These are phyloP conservation scores for Galerina marginata DNA, from an alignment of 768 basidiomycete species.

Conservation along the genomic window DNA sequence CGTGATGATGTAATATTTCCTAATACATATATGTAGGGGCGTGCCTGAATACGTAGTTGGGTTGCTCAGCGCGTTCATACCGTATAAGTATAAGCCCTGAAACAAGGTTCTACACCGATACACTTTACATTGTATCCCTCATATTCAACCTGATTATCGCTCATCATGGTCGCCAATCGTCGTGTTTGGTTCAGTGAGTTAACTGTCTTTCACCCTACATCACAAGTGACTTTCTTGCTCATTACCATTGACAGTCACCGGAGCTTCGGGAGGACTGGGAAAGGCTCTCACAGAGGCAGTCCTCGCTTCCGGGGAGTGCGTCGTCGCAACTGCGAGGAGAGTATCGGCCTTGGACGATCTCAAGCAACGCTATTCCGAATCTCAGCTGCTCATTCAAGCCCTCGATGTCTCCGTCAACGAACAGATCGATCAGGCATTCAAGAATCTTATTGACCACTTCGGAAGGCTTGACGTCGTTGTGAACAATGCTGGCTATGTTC, in stretches of 20 bases:
- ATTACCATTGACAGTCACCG: slow-evolving; percentile 36
- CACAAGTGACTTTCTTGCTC: no score
- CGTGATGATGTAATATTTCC: no score
- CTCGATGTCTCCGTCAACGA: slow-evolving; percentile 34
- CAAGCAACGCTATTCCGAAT: slow-evolving; percentile 11
- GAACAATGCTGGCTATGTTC: slow-evolving; percentile 47
- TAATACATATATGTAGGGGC: no score
- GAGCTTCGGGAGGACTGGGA: slow-evolving; percentile 38
- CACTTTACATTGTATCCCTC: no score
- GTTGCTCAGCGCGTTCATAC: no score
- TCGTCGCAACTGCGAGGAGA: slow-evolving; percentile 37
- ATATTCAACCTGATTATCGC: no score
- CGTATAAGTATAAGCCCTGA: no score
- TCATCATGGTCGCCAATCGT: no score
- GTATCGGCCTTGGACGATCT: slow-evolving; percentile 27
- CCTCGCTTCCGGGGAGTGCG: slow-evolving; percentile 33
- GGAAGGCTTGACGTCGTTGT: slow-evolving; percentile 50
- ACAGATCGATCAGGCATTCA: slow-evolving; percentile 41
- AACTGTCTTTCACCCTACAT: no score
- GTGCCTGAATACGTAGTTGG: no score
- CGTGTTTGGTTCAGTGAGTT: no score
- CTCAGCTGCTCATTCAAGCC: slow-evolving; percentile 29
- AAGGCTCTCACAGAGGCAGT: slow-evolving; percentile 33
- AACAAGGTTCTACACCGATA: no score
- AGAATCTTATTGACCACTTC: slow-evolving; percentile 37